These are phyloP conservation scores for Aspergillus aculeatus DNA, from an alignment of 2,329 filamentous ascomycete genomes.

Conservation along the genomic window DNA sequence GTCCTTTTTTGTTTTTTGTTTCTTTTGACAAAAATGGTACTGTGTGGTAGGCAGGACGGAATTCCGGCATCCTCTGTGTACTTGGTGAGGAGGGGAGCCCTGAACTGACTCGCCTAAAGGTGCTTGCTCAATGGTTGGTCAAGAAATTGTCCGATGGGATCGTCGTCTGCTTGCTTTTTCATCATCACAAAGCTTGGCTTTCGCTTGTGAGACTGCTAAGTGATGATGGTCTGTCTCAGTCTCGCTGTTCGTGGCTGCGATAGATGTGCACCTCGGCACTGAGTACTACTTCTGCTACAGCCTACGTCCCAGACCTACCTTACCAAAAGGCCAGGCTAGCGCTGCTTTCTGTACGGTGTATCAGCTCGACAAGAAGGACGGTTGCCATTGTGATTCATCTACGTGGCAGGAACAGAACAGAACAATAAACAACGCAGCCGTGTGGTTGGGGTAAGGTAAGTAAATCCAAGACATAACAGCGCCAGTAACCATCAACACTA, in stretches of 20 bases:
- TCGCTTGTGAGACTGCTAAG: conserved; percentile 5
- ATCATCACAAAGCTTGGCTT: conserved; percentile 20
- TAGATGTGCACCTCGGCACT: not conserved
- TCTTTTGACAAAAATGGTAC: too few relatives aligned
- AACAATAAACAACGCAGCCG: not conserved
- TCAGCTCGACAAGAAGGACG: not conserved
- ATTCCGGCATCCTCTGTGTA: not conserved
- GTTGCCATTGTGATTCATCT: not conserved
- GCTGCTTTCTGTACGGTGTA: not conserved
- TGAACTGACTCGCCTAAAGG: too few relatives aligned
- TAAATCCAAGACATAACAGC: not conserved
- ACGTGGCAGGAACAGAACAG: conserved; percentile 1
- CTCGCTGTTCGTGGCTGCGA: not conserved
- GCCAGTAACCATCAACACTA: not conserved
- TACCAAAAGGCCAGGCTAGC: not conserved
- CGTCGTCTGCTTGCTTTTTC: conserved; percentile 1
- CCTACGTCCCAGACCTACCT: too few relatives aligned
- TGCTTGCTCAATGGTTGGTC: conserved; percentile 2
- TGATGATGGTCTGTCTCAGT: not conserved
- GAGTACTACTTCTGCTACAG: not conserved
- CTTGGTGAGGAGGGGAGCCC: not conserved
- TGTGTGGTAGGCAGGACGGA: not conserved
- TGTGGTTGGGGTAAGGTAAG: not conserved
- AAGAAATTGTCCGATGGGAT: conserved; percentile 9
- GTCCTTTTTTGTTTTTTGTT: too few relatives aligned